Evolutionary conservation across 352 stramenopile species (phyloP).

Genomic region (Phytopythium boreale): DNA sequence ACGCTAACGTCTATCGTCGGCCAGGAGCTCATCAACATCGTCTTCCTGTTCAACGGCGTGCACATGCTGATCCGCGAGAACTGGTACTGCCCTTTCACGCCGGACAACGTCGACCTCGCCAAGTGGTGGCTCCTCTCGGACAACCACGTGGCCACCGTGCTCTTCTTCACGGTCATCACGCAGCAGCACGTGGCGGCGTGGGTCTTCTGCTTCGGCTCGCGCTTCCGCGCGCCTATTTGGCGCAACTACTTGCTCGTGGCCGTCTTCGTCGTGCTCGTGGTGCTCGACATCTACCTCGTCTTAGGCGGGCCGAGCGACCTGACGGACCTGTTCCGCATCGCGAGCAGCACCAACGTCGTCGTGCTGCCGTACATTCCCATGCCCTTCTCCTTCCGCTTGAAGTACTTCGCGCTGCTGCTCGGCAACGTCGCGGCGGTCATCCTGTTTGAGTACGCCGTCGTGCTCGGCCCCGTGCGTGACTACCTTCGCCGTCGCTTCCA

Average conservation of each 20-base stretch:
- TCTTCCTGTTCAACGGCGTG: conserved; percentile 32
- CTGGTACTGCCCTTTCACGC: conserved; percentile 45
- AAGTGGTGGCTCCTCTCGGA: conserved; percentile 52
- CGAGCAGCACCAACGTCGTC: conserved; percentile 43
- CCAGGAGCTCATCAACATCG: conserved; percentile 49
- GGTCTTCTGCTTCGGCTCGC: conserved; percentile 37
- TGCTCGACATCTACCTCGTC: conserved; percentile 23
- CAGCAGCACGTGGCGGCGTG: conserved; percentile 24
- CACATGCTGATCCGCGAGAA: conserved; percentile 25
- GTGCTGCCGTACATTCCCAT: conserved; percentile 48
- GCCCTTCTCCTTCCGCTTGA: conserved; percentile 31
- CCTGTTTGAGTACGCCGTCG: conserved; percentile 37
- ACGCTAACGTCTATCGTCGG: conserved; percentile 45
- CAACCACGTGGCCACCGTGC: conserved; percentile 32
- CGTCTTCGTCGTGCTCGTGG: conserved; percentile 17
- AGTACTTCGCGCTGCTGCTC: conserved; percentile 32
- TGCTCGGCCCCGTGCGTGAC: conserved; percentile 42
- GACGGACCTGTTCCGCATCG: conserved; percentile 41
- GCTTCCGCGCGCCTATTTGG: conserved; percentile 27
- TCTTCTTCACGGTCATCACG: conserved; percentile 28
- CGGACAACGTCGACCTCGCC: conserved; percentile 29
- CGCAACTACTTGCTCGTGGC: conserved; percentile 29
- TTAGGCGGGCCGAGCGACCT: conserved; percentile 25
- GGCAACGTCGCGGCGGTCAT: conserved; percentile 34
- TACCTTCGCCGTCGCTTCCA: conserved; percentile 49